phyloP scores from a whole-genome alignment of 306 rosid species.

The Cucurbita argyrosperma region DNA sequence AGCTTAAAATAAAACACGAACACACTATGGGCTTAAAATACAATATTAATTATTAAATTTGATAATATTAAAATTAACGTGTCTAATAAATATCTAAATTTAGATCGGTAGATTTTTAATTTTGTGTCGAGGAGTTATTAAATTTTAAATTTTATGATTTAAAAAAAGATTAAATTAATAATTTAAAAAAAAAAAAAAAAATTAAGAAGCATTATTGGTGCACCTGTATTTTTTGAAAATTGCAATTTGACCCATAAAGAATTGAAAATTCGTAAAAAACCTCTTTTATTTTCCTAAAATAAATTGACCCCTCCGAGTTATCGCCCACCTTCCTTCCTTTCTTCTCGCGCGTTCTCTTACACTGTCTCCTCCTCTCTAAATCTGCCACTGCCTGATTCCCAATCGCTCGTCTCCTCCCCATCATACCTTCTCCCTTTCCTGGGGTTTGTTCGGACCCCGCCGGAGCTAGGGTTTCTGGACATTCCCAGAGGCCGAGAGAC shows the following conservation, averaged over 20 bases:
- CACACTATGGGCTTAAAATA: too few species aligned
- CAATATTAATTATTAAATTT: too few species aligned
- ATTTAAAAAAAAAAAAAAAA: too few species aligned
- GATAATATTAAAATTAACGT: too few species aligned
- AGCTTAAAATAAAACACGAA: too few species aligned
- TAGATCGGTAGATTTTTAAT: too few species aligned
- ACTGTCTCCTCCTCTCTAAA: neutral
- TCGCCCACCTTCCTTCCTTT: neutral
- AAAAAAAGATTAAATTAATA: too few species aligned
- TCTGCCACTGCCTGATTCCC: neutral
- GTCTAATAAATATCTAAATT: too few species aligned
- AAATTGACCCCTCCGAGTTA: neutral
- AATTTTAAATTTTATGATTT: too few species aligned
- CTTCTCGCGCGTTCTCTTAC: neutral
- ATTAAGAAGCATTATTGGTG: neutral
- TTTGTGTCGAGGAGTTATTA: too few species aligned
- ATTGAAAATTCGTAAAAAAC: neutral
- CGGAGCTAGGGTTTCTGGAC: conserved; percentile 8
- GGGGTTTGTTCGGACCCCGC: neutral
- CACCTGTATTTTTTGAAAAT: neutral
- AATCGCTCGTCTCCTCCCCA: neutral
- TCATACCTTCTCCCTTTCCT: neutral
- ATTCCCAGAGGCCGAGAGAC: neutral
- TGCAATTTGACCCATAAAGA: neutral
- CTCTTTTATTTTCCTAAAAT: neutral